A percentile compares a stretch with the other conserved stretches of the same genome.
Conservation (phyloP, 1,284 basidiomycete species). For the Puccinia polysora region DNA sequence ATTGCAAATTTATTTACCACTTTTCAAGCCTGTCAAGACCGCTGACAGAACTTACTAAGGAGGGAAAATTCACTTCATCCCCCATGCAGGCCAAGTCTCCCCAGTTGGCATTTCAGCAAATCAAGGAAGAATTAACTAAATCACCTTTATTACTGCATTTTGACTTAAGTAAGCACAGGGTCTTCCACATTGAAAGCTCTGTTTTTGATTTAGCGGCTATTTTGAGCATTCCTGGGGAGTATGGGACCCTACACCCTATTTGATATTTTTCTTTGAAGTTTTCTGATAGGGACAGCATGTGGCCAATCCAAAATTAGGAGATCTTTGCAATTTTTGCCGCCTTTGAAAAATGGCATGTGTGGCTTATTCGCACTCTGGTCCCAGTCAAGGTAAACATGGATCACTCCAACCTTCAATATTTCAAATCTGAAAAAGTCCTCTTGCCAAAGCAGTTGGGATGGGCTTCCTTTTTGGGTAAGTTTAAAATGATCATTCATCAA, state of each 20-base stretch:
- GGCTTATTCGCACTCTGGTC: conserved; percentile 8
- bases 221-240: background rate
- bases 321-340: conserved; percentile 10
- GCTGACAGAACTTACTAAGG: background rate
- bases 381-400: conserved; percentile 17
- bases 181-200: conserved; percentile 17
- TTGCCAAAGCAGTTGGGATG: conserved; percentile 21
- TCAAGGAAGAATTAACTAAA: background rate
- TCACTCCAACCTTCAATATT: conserved; percentile 23
- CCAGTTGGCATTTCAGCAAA: background rate
- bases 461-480: background rate
- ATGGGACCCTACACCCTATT: background rate
- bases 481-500: conserved; percentile 20
- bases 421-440: background rate
- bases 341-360: conserved; percentile 25
- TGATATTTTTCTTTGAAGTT: conserved; percentile 21
- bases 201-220: conserved; percentile 18
- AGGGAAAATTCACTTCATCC: background rate
- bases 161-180: conserved; percentile 1
- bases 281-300: background rate
- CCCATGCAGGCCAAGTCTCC: background rate
- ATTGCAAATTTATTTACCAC: background rate
- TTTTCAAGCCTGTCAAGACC: background rate
- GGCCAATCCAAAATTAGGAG: conserved; percentile 24
- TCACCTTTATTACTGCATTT: conserved; percentile 19